Conservation (phyloP, 2,329 filamentous ascomycete species). For the Lachnellula suecica region DNA sequence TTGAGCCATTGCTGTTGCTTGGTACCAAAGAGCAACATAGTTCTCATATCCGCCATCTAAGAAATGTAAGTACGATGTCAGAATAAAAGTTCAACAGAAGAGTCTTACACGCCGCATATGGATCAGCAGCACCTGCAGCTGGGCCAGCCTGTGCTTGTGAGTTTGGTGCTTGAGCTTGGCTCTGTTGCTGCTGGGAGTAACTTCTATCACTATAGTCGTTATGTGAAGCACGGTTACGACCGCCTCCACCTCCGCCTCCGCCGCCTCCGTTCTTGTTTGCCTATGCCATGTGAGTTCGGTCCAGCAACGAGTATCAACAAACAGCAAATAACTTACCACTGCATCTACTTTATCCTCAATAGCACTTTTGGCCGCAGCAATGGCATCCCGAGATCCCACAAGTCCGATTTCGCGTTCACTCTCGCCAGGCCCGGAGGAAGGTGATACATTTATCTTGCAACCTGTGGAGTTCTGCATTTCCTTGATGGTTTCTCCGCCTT, state of each 20-base stretch:
- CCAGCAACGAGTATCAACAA: not conserved
- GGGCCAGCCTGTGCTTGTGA: slow-evolving; percentile 39
- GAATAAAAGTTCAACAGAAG: slow-evolving; percentile 12
- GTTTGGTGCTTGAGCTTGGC: slow-evolving; percentile 36
- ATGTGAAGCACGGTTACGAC: slow-evolving; percentile 41
- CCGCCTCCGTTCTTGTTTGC: slow-evolving; percentile 52
- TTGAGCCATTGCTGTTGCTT: slow-evolving; percentile 62
- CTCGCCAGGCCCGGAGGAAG: slow-evolving; percentile 74
- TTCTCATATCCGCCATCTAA: slow-evolving; percentile 78
- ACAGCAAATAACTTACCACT: slow-evolving; percentile 60
- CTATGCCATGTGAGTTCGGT: slow-evolving; percentile 33
- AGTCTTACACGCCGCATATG: slow-evolving; percentile 72
- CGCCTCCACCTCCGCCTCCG: slow-evolving; percentile 43
- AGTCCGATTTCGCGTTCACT: slow-evolving; percentile 84
- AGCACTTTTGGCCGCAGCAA: slow-evolving; percentile 76
- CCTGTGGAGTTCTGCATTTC: slow-evolving; percentile 86
- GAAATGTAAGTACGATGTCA: slow-evolving; percentile 24
- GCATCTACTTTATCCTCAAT: slow-evolving; percentile 93
- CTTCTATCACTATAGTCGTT: slow-evolving; percentile 56
- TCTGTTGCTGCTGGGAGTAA: slow-evolving; percentile 45
- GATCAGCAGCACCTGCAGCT: slow-evolving; percentile 50
- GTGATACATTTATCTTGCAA: slow-evolving; percentile 93
- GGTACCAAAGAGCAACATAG: slow-evolving; percentile 80
- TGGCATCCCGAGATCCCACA: slow-evolving; percentile 74
- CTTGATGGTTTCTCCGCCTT: slow-evolving; percentile 90